A percentile compares a stretch with the other conserved stretches of the same genome.
Conservation (phyloP, 2,329 filamentous ascomycete species). For the Cylindrodendrum hubeiense region DNA sequence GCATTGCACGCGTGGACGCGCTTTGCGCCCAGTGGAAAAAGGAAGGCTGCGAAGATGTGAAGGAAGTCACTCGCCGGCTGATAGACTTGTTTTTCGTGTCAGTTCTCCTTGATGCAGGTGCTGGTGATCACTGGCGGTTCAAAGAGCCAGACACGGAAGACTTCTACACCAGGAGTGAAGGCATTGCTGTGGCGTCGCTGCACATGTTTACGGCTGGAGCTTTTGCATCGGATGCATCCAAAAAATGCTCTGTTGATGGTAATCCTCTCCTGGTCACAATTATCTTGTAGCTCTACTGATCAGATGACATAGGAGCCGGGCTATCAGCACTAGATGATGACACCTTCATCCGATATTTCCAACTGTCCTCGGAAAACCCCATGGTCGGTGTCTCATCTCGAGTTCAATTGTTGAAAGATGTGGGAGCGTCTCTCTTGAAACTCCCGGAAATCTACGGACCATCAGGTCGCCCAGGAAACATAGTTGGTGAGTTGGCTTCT, state of each 20-base stretch:
- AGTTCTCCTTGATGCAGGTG: conserved; percentile 68
- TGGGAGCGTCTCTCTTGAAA: conserved; percentile 56
- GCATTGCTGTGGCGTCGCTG: conserved; percentile 63
- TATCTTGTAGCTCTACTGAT: conserved; percentile 8
- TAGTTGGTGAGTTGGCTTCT: conserved; percentile 56
- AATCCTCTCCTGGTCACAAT: not conserved
- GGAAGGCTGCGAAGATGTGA: conserved; percentile 52
- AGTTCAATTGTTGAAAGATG: conserved; percentile 53
- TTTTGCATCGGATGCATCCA: conserved; percentile 46
- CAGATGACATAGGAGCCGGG: conserved; percentile 42
- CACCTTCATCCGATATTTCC: conserved; percentile 54
- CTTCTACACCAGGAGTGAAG: conserved; percentile 59
- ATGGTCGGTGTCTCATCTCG: conserved; percentile 60
- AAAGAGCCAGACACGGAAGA: conserved; percentile 53
- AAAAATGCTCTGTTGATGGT: conserved; percentile 51
- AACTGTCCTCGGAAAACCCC: conserved; percentile 57
- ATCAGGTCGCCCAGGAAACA: conserved; percentile 58
- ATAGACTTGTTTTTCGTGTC: conserved; percentile 73
- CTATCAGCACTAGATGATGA: conserved; percentile 50
- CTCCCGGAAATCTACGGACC: conserved; percentile 56
- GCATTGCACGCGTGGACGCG: conserved; percentile 60
- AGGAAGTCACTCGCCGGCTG: conserved; percentile 64
- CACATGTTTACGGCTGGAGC: conserved; percentile 61
- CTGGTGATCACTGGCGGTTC: conserved; percentile 63
- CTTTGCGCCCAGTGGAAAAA: conserved; percentile 60